Evolutionary conservation across 2,329 filamentous ascomycete genomes (phyloP).

Genomic region (Phyllosticta capitalensis): DNA sequence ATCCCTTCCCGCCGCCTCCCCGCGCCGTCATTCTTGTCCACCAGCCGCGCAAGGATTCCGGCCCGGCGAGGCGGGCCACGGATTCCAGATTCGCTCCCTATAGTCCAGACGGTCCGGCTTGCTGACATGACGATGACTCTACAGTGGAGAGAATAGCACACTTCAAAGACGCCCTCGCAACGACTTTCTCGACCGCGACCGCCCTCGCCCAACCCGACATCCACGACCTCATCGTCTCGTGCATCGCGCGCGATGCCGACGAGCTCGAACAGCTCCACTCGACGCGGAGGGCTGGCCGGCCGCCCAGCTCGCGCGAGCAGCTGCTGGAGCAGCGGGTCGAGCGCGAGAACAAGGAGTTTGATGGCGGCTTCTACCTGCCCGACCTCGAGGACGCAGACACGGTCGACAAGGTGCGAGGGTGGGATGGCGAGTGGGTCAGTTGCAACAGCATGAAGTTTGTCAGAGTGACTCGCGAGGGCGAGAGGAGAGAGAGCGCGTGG

Average conservation of each 20-base stretch:
- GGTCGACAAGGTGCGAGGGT: conserved; percentile 55
- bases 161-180: conserved; percentile 57
- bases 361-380: conserved; percentile 77
- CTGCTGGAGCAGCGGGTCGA: conserved; percentile 62
- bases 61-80: too few species aligned
- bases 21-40: too few species aligned
- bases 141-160: conserved; percentile 58
- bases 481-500: conserved; percentile 61
- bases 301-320: conserved; percentile 67
- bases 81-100: too few species aligned
- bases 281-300: conserved; percentile 66
- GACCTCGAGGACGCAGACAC: conserved; percentile 63
- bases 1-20: background rate
- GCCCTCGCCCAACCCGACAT: conserved; percentile 44
- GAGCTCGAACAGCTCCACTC: conserved; percentile 58
- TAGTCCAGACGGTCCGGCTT: background rate
- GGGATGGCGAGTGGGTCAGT: conserved; percentile 78
- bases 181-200: conserved; percentile 37
- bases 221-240: conserved; percentile 40
- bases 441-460: conserved; percentile 69
- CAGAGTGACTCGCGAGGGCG: conserved; percentile 58
- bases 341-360: conserved; percentile 67
- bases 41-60: background rate
- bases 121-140: conserved; percentile 8
- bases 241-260: conserved; percentile 56